Evolutionary conservation across 2,329 filamentous ascomycete species (phyloP).

Genomic region (Alternaria consortialis): DNA sequence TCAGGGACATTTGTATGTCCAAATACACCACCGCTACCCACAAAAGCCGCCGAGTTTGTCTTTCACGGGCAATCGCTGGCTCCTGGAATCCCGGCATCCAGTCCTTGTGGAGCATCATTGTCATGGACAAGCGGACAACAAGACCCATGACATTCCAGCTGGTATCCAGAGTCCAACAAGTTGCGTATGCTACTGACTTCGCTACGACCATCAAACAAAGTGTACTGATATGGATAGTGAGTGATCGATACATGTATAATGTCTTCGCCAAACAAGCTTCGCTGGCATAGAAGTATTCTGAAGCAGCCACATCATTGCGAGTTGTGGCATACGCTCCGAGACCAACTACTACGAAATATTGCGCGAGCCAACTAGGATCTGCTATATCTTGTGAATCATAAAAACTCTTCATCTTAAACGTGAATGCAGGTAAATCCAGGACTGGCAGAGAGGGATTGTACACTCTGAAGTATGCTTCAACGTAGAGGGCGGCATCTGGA

Average conservation of each 20-base stretch:
- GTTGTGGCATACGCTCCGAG: conserved; percentile 26
- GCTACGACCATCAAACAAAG: conserved; percentile 34
- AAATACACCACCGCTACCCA: neutral
- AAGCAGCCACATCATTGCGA: conserved; percentile 5
- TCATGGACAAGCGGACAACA: conserved; percentile 30
- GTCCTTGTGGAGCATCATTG: conserved; percentile 27
- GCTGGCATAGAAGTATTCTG: conserved; percentile 28
- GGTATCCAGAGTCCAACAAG: conserved; percentile 34
- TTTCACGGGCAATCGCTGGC: neutral
- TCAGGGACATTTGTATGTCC: neutral
- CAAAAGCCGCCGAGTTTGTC: neutral
- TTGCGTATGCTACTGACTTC: conserved; percentile 34
- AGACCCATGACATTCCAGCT: conserved; percentile 32
- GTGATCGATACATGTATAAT: conserved; percentile 32
- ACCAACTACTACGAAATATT: conserved; percentile 29
- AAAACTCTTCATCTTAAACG: neutral
- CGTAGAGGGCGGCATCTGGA: neutral
- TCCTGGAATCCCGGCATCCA: conserved; percentile 21
- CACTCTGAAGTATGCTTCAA: neutral
- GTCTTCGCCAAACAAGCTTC: conserved; percentile 35
- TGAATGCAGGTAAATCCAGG: neutral
- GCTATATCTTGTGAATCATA: neutral
- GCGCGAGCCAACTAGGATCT: conserved; percentile 28
- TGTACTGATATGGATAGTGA: conserved; percentile 20
- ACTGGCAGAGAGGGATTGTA: neutral